These are phyloP conservation scores for Boletellus sp. DNA, from an alignment of 768 basidiomycete genomes.

Conservation along the genomic window DNA sequence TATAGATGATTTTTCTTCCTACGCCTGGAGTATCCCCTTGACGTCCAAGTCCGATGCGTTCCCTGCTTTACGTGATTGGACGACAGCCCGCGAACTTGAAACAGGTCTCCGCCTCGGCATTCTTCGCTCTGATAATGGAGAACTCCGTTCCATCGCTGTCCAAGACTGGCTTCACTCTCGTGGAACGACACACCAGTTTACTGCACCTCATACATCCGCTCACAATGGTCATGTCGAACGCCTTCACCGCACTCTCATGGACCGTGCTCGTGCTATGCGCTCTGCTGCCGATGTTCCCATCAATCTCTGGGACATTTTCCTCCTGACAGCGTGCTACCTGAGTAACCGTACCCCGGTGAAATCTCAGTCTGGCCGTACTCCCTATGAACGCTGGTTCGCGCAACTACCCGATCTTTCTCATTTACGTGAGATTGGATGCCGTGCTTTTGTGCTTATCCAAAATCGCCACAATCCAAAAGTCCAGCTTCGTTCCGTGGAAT, in stretches of 20 bases:
- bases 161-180: background rate
- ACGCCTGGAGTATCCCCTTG: slow-evolving; percentile 34
- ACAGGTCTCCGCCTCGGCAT: background rate
- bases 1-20: slow-evolving; percentile 8
- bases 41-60: slow-evolving; percentile 26
- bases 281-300: background rate
- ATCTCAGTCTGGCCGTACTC: background rate
- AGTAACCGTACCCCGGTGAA: background rate
- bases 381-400: background rate
- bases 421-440: background rate
- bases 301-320: background rate
- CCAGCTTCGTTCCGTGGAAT: background rate
- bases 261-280: background rate
- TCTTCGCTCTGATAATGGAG: background rate
- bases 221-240: background rate
- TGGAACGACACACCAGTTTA: background rate
- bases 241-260: background rate
- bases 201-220: background rate
- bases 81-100: background rate
- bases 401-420: background rate
- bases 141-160: background rate
- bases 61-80: slow-evolving; percentile 29
- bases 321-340: background rate
- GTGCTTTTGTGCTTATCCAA: background rate
- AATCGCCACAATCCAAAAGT: background rate